Conservation (phyloP, 2,329 filamentous ascomycete species). For the Claviceps africana region DNA sequence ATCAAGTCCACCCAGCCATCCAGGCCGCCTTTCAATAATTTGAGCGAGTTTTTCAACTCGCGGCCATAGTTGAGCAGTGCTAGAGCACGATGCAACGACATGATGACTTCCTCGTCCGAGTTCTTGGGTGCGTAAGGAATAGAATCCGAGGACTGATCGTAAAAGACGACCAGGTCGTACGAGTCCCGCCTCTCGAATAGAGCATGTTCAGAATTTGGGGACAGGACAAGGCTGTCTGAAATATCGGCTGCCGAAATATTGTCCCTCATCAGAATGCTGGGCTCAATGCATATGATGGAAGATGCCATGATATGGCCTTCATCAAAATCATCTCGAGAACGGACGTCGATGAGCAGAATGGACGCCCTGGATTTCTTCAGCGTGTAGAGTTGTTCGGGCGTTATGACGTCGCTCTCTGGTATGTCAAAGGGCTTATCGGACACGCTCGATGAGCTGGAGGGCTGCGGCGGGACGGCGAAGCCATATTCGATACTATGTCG, state of each 20-base stretch:
- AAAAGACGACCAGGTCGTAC: conserved; percentile 82
- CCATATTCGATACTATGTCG: conserved; percentile 20
- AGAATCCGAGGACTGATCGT: conserved; percentile 55
- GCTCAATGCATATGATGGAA: conserved; percentile 81
- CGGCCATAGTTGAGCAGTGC: conserved; percentile 72
- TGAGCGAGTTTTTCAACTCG: conserved; percentile 57
- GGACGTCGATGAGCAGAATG: conserved; percentile 76
- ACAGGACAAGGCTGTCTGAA: conserved; percentile 54
- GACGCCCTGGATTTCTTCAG: conserved; percentile 46
- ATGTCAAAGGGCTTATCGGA: conserved; percentile 31
- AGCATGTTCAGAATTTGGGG: conserved; percentile 57
- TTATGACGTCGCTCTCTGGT: conserved; percentile 44
- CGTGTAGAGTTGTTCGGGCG: conserved; percentile 54
- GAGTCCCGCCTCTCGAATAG: conserved; percentile 59
- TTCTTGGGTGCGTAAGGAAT: conserved; percentile 26
- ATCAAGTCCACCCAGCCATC: conserved; percentile 79
- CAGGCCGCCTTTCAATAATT: conserved; percentile 68
- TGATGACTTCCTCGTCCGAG: conserved; percentile 40
- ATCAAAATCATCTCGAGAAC: conserved; percentile 67
- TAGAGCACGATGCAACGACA: conserved; percentile 64
- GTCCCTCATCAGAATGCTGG: conserved; percentile 54
- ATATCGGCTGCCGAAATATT: conserved; percentile 50
- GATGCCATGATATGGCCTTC: conserved; percentile 77
- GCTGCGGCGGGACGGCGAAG: conserved; percentile 13
- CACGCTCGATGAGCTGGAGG: conserved; percentile 16